Base-by-base conservation (phyloP, 306 rosid species). In the Lithocarpus polystachyus region DNA sequence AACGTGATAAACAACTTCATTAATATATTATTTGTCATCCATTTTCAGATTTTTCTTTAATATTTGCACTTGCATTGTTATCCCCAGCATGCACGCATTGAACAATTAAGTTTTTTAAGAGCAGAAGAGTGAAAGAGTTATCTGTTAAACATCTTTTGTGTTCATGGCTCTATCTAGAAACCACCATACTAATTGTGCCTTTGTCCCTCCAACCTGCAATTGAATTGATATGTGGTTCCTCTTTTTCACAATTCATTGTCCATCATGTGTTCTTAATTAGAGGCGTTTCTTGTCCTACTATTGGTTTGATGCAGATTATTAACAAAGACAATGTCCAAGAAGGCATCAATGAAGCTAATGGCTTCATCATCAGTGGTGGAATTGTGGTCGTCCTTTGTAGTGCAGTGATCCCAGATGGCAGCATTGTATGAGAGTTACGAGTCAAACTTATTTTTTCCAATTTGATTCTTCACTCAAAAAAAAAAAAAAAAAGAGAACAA, bases 301-400 rank as follows among this genome's bases (percentile, higher is more conserved):
- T 1, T 40, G 70, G 20, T 26, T 15, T 5, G 4, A 19, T 79
- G 84, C 84, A 82, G 89, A 82, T 86, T 60, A 76, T 86, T 14
- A 86, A 86, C 40, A 82, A 77, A 72, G 86, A 86, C 79, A 73
- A 82, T 45, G 82, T 76, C 15, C 61, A 31, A 64, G 84, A 86
- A 82, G 82, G 84, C 18, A 71, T 59, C 45, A 78, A 79, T 76
- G 86, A 79, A 73, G 56, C 72, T 19, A 20, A 82, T 12, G 86
- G 86, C 24, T 82, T 73, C 53, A 73, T 79, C 53, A 82, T 86
- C 61, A 51, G 82, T 40, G 82, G 72, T 20, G 86, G 89, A 62
- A 80, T 86, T 35, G 78, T 86, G 24, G 82, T 82, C 11, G 24
- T 86, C 60, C 82, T 77, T 61, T 82, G 20, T 1, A 26, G 64